Percentiles rank a stretch among this genome's conserved stretches.
phyloP scores from a whole-genome alignment of 2,329 filamentous ascomycete species.

The Alternaria panax region DNA sequence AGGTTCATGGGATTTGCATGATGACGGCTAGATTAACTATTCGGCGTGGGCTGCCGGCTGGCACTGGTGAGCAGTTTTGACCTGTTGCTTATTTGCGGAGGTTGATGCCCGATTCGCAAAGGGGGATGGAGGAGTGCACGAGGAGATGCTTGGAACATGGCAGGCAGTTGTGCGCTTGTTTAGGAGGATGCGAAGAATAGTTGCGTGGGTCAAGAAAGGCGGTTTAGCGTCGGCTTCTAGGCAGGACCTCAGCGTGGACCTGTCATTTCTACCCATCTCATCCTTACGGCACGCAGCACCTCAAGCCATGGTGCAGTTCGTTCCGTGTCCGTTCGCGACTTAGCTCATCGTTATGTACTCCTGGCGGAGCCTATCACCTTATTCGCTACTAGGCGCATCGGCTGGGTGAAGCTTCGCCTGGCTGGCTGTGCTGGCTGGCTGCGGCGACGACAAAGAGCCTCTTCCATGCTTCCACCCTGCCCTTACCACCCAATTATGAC shows the following conservation, averaged over 20 bases:
- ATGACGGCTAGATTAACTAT: conserved; percentile 20
- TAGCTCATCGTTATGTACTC: conserved; percentile 33
- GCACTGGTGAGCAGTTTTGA: conserved; percentile 16
- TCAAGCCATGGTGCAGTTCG: conserved; percentile 29
- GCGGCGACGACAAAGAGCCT: conserved; percentile 29
- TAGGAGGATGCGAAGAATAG: conserved; percentile 17
- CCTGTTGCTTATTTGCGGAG: conserved; percentile 22
- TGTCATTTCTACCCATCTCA: conserved; percentile 27
- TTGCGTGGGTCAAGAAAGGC: conserved; percentile 9
- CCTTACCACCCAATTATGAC: conserved; percentile 44
- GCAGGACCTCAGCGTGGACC: conserved; percentile 24
- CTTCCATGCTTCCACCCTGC: conserved; percentile 40
- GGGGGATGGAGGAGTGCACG: conserved; percentile 30
- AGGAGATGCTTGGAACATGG: not conserved
- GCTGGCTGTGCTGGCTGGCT: conserved; percentile 18
- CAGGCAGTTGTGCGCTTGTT: conserved; percentile 10
- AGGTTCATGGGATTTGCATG: conserved; percentile 22
- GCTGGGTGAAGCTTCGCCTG: conserved; percentile 32
- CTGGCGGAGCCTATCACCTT: conserved; percentile 29
- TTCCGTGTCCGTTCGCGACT: conserved; percentile 37
- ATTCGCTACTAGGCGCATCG: conserved; percentile 28
- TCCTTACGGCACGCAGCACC: conserved; percentile 30
- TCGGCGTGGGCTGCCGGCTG: conserved; percentile 15
- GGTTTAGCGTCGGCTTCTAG: conserved; percentile 29
- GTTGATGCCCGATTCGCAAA: conserved; percentile 11